phyloP scores from a whole-genome alignment of 805 yeast genomes.

The Candida chauliodis region DNA sequence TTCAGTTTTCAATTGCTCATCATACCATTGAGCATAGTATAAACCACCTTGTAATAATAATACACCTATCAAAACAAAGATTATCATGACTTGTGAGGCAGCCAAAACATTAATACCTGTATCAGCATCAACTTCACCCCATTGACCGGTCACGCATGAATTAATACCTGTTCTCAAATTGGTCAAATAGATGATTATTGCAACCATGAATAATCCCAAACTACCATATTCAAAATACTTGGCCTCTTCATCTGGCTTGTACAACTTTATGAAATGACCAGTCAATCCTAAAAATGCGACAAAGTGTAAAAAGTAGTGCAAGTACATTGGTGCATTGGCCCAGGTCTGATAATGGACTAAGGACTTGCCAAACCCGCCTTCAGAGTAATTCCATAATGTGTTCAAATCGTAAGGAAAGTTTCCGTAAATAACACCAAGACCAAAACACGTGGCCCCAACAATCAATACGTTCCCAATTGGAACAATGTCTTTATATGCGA shows the following conservation, averaged over 20 bases:
- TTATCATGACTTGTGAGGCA: slow-evolving; percentile 78
- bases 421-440: slow-evolving; percentile 73
- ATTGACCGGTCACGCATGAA: slow-evolving; percentile 64
- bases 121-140: slow-evolving; percentile 90
- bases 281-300: slow-evolving; percentile 62
- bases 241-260: slow-evolving; percentile 82
- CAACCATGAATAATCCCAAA: slow-evolving; percentile 66
- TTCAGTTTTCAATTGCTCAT: slow-evolving; percentile 28
- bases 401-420: slow-evolving; percentile 80
- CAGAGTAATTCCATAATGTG: slow-evolving; percentile 62
- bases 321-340: slow-evolving; percentile 59
- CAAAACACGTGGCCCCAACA: slow-evolving; percentile 63
- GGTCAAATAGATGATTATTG: slow-evolving; percentile 76
- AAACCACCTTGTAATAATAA: slow-evolving; percentile 82
- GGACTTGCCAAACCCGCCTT: slow-evolving; percentile 56
- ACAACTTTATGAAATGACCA: slow-evolving; percentile 74
- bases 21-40: slow-evolving; percentile 77
- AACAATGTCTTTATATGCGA: slow-evolving; percentile 40
- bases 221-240: slow-evolving; percentile 89
- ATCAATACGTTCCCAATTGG: slow-evolving; percentile 44
- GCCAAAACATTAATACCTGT: slow-evolving; percentile 91
- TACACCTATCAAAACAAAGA: slow-evolving; percentile 72
- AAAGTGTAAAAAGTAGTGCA: slow-evolving; percentile 60
- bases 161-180: slow-evolving; percentile 79
- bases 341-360: slow-evolving; percentile 71